Conservation (phyloP, 2,329 filamentous ascomycete genomes). For the Phoma herbarum region DNA sequence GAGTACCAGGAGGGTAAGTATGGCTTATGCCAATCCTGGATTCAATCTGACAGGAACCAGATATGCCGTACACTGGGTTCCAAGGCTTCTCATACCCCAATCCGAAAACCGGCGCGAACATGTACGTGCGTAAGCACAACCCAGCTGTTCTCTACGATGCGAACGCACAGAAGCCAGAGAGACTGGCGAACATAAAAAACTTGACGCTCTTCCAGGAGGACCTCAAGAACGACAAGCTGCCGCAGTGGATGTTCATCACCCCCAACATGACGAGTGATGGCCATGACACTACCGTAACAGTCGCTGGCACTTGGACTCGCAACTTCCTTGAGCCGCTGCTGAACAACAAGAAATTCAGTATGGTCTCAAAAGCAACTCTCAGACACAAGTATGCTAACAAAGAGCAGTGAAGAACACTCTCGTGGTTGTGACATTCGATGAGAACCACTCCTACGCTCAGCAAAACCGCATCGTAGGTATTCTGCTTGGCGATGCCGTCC, state of each 20-base stretch:
- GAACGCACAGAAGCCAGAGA: conserved; percentile 65
- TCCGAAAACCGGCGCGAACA: conserved; percentile 72
- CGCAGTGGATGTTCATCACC: conserved; percentile 48
- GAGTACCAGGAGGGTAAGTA: conserved; percentile 70
- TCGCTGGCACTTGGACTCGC: conserved; percentile 73
- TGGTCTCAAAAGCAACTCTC: neutral
- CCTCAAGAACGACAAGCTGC: conserved; percentile 32
- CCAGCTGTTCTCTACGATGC: conserved; percentile 71
- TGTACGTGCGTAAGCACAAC: conserved; percentile 88
- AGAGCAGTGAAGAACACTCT: conserved; percentile 70
- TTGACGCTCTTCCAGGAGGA: conserved; percentile 68
- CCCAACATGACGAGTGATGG: conserved; percentile 79
- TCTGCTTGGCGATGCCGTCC: conserved; percentile 78
- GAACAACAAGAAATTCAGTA: conserved; percentile 70
- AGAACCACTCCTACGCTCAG: conserved; percentile 73
- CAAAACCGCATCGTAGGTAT: conserved; percentile 76
- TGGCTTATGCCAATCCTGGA: neutral
- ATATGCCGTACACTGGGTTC: conserved; percentile 77
- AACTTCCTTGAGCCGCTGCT: conserved; percentile 76
- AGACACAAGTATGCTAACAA: neutral
- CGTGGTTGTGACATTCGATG: conserved; percentile 80
- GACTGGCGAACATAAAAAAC: conserved; percentile 77
- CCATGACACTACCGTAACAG: conserved; percentile 76
- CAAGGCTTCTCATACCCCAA: conserved; percentile 67
- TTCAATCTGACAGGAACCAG: conserved; percentile 38